Evolutionary conservation across 106 monocot species (phyloP).

Genomic region (Phalaenopsis equestris): DNA sequence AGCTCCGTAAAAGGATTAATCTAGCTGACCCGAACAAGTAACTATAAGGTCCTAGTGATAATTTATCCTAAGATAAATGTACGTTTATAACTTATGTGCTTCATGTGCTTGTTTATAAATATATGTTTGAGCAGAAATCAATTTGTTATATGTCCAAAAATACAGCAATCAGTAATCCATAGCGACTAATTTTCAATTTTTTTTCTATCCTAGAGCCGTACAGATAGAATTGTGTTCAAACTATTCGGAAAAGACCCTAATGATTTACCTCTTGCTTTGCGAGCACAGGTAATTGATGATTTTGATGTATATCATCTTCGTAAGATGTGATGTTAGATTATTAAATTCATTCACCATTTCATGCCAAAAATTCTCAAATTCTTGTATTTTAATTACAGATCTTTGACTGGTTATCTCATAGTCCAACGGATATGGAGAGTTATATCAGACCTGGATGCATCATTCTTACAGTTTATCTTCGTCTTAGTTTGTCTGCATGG

Average conservation of each 20-base stretch:
- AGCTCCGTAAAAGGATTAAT: too few relatives aligned
- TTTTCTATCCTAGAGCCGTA: constrained; percentile 47
- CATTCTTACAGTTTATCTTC: constrained; percentile 74
- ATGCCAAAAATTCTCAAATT: background rate
- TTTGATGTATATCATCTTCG: background rate
- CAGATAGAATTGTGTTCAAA: constrained; percentile 85
- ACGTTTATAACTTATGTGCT: too few relatives aligned
- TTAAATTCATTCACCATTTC: background rate
- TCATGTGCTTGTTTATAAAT: too few relatives aligned
- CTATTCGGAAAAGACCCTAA: constrained; percentile 88
- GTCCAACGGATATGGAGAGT: constrained; percentile 80
- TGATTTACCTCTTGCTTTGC: constrained; percentile 59
- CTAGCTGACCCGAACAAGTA: too few relatives aligned
- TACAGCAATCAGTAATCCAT: background rate
- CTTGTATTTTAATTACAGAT: constrained; percentile 33
- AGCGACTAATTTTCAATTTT: background rate
- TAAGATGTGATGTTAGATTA: background rate
- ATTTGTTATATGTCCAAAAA: background rate
- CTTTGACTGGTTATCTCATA: constrained; percentile 69
- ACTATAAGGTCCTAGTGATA: too few relatives aligned
- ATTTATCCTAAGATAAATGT: too few relatives aligned
- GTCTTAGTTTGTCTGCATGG: constrained; percentile 46
- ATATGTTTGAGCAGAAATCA: background rate
- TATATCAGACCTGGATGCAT: constrained; percentile 90
- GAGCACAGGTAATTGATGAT: constrained; percentile 47